phyloP scores from a whole-genome alignment of 345 rosid genomes.

The Acer campestre region DNA sequence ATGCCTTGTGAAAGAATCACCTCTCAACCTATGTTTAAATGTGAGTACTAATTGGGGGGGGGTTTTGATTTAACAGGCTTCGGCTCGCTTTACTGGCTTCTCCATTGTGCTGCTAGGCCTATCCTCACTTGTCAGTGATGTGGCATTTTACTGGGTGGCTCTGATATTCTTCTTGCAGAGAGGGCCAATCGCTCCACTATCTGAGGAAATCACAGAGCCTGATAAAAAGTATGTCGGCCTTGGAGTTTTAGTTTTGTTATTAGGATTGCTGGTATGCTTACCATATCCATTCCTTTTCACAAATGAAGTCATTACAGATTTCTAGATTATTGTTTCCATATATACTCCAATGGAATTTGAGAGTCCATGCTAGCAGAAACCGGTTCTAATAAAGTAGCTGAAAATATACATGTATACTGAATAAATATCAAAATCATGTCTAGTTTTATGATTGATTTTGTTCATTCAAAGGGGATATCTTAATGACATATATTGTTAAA shows the following conservation, averaged over 20 bases:
- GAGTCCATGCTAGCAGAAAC: background rate
- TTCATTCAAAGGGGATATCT: background rate
- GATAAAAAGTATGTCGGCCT: slow-evolving; percentile 58
- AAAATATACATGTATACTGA: background rate
- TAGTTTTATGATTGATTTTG: background rate
- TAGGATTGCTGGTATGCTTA: slow-evolving; percentile 78
- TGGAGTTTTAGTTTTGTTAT: slow-evolving; percentile 68
- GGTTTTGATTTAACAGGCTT: slow-evolving; percentile 50
- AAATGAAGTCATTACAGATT: slow-evolving; percentile 41
- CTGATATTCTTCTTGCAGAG: slow-evolving; percentile 85
- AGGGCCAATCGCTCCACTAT: slow-evolving; percentile 81
- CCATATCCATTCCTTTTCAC: slow-evolving; percentile 86
- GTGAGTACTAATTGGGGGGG: slow-evolving; percentile 11
- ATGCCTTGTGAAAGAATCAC: background rate
- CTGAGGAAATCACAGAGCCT: slow-evolving; percentile 77
- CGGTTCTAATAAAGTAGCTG: background rate
- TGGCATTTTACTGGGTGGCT: slow-evolving; percentile 91
- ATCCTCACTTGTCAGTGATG: slow-evolving; percentile 76
- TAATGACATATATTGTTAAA: background rate
- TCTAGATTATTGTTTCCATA: slow-evolving; percentile 25
- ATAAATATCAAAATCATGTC: background rate
- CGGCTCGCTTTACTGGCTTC: slow-evolving; percentile 61
- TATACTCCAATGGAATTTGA: background rate
- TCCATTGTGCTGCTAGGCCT: slow-evolving; percentile 76
- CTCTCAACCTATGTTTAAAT: background rate